Base-by-base conservation (phyloP, 2,329 filamentous ascomycete genomes). In the Colletotrichum musae region DNA sequence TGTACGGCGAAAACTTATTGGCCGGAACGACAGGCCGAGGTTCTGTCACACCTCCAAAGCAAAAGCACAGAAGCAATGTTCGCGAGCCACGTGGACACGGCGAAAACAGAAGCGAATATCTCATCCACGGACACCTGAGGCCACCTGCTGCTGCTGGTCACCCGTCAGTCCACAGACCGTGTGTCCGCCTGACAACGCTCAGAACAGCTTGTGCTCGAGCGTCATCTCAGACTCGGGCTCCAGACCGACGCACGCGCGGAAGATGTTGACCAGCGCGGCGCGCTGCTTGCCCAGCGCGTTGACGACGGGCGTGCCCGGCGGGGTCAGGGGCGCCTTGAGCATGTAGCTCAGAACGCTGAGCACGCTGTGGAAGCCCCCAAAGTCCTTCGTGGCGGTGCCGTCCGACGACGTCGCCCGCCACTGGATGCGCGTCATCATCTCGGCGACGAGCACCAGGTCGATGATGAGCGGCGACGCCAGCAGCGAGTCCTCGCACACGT, bases 221-320 rank as follows among this genome's bases (percentile, higher is more conserved):
- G 95, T 98, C 96, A 99, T 99, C 81, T 99, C 96, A 67, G 92
- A 96, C 89, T 99, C 96, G 16, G 96, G 96, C 88, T 98, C 94
- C 70, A 99, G 89, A 73, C 96, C 96, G 76, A 99, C 92, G 78
- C 95, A 98, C 73, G 96, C 96, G 78, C 95, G 94, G 91, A 99
- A 97, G 84, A 99, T 98, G 87, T 99, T 99, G 82, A 93, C 96
- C 80, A 99, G 83, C 51, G 95, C 95, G 74, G 91, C 92, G 74
- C 96, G 94, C 88, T 99, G 96, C 89, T 99, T 99, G 78, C 92
- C 94, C 73, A 99, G 88, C 68, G 96, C 90, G 78, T 99, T 99
- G 85, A 99, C 89, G 70, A 99, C 96, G 4, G 96, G 96, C 12
- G 96, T 97, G 74, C 96, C 96, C 1, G 95, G 92, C 57, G 96